Evolutionary conservation across 2,329 filamentous ascomycete genomes (phyloP), one percentile per base, ranked within the genome.

Genomic region (Chaetomium olivaceum): DNA sequence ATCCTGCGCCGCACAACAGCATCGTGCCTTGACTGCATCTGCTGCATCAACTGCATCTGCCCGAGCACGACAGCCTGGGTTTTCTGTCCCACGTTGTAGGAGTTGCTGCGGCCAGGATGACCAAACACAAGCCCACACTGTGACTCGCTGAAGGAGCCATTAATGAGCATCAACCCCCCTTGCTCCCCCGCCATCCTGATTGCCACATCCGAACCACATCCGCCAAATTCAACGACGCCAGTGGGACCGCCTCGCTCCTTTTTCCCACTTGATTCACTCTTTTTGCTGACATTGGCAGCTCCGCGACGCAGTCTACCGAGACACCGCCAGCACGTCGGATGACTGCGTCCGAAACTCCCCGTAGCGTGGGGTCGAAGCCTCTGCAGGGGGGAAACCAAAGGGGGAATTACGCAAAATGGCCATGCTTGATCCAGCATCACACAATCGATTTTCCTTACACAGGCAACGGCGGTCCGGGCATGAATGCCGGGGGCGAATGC

Each of bases 171-270:
- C 36, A 3, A 0, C 6, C 7, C 64, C 60, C 61, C 58, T 36
- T 61, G 64, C 23, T 58, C 57, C 23, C 33, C 33, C 31, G 52
- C 57, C 39, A 31, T 48, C 27, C 2, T 43, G 25, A 61, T 54
- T 66, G 61, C 61, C 64, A 66, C 64, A 66, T 46, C 50, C 50
- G 19, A 43, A 55, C 58, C 23, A 52, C 36, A 46, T 21, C 9
- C 39, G 9, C 39, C 25, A 27, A 21, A 21, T 36, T 50, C 55
- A 11, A 36, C 56, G 19, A 56, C 25, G 36, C 33, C 33, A 36
- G 33, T 36, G 33, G 33, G 33, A 36, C 33, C 33, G 6, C n/a
- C n/a, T 36, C 31, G 11, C 14, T 9, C 3, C 6, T 16, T 27
- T 27, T 31, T 12, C 14, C 2, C 7, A 19, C 19, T n/a, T 21